Evolutionary conservation across 2,329 filamentous ascomycete genomes (phyloP), one percentile per base, ranked within the genome.

Genomic region (Penicillium brasilianum): DNA sequence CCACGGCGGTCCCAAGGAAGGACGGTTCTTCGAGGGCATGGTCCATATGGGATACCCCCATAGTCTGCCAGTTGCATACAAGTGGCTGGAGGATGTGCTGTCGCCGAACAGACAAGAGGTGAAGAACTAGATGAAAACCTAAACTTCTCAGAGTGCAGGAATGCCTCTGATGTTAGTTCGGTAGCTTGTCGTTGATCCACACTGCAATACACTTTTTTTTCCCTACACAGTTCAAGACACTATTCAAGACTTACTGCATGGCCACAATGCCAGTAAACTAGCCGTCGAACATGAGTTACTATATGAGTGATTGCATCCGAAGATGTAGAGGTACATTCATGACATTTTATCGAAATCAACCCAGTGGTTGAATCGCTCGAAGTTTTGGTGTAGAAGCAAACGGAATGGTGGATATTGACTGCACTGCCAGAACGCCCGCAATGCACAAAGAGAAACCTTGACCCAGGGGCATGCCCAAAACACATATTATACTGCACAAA

Each of bases 31-130:
- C 62, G 77, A 83, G 0, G 84, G 84, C 0, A 78, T 85, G 34
- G 71, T 88, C 64, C 88, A 90, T 68, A 90, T 90, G 88, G 88
- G 88, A 13, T 90, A 90, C 70, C 88, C 88, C 0, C 66, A 76
- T 46, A 78, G 74, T 49, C 70, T 79, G 55, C 71, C 71, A 8
- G 72, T 76, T 25, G 73, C 77, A 14, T 74, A 78, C 59, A 73
- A 72, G 57, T 79, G 74, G 74, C 63, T 79, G 55, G 76, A 79
- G 58, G 67, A 68, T 20, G 66, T 74, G 25, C 50, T 74, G 9
- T 66, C 65, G 18, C 63, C 59, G 2, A 63, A 59, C 44, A 51
- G 25, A 39, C 46, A 43, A 1, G 55, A 65, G 25, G 28, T 66
- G 14, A 72, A 73, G 67, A 73, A 73, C 57, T 73, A 61, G 59